A percentile compares a stretch with the other conserved stretches of the same genome.
phyloP scores from a whole-genome alignment of 257 asterid genomes.

The Nicotiana noctiflora region DNA sequence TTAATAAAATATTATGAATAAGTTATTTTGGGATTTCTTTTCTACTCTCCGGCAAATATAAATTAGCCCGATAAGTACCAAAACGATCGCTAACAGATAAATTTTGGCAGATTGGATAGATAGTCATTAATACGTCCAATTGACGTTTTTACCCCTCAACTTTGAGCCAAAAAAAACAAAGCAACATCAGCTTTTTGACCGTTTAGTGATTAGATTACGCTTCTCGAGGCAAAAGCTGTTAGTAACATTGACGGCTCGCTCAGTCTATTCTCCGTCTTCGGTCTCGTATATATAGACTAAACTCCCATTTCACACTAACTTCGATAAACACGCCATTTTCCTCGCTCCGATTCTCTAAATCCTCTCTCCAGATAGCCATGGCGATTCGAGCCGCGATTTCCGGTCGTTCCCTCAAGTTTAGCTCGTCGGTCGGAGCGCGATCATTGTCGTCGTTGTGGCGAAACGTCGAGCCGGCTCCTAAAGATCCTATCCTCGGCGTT shows the following conservation, averaged over 20 bases:
- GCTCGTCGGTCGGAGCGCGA: slow-evolving; percentile 42
- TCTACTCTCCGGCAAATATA: no score
- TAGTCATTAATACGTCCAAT: neutral
- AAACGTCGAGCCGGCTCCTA: slow-evolving; percentile 88
- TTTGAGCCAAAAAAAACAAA: neutral
- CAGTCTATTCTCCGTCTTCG: neutral
- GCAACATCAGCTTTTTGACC: slow-evolving; percentile 4
- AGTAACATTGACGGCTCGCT: neutral
- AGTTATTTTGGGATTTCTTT: no score
- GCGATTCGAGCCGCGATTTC: slow-evolving; percentile 45
- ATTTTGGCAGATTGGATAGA: neutral
- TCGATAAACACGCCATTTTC: neutral
- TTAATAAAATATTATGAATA: no score
- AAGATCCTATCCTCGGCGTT: slow-evolving; percentile 97
- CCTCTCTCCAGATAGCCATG: slow-evolving; percentile 23
- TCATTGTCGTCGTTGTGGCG: slow-evolving; percentile 80
- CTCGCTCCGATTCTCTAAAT: neutral
- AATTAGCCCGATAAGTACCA: no score
- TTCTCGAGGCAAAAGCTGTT: slow-evolving; percentile 6
- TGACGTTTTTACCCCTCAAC: neutral
- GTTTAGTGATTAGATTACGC: neutral
- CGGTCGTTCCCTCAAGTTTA: slow-evolving; percentile 25
- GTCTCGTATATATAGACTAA: neutral
- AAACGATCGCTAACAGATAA: neutral
- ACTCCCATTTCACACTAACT: neutral